These are phyloP conservation scores for Vitis riparia DNA, from an alignment of 164 flowering plant species.

Conservation along the genomic window DNA sequence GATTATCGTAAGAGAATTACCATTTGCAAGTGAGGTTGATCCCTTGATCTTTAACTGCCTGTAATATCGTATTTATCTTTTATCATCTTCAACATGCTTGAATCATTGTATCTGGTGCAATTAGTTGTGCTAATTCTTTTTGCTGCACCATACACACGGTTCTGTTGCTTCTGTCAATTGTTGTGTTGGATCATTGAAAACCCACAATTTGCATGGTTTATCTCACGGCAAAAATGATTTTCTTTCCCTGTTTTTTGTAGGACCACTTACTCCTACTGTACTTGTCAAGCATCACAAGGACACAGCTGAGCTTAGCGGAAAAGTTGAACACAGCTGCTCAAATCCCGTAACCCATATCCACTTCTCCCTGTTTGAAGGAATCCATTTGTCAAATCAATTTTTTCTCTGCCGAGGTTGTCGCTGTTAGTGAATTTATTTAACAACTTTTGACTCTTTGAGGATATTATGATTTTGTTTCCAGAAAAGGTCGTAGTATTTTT, in stretches of 20 bases:
- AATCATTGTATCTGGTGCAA: no score
- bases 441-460: no score
- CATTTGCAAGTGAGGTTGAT: not conserved
- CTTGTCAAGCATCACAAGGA: slow-evolving; percentile 88
- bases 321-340: slow-evolving; percentile 98
- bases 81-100: not conserved
- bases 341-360: slow-evolving; percentile 39
- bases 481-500: not conserved
- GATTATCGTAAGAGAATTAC: no score
- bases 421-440: not conserved
- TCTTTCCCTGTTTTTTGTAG: slow-evolving; percentile 31
- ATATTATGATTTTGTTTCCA: not conserved
- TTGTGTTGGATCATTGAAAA: no score
- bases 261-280: slow-evolving; percentile 78
- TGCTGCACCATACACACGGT: no score
- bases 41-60: not conserved
- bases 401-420: not conserved
- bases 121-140: no score
- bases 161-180: no score
- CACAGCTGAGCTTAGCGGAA: slow-evolving; percentile 91
- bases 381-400: not conserved
- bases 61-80: not conserved
- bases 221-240: no score
- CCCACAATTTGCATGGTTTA: no score
- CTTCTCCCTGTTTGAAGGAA: not conserved